Percentiles rank a stretch among this genome's conserved stretches.
Conservation (phyloP, 441 rosid species). For the Populus hybrid region DNA sequence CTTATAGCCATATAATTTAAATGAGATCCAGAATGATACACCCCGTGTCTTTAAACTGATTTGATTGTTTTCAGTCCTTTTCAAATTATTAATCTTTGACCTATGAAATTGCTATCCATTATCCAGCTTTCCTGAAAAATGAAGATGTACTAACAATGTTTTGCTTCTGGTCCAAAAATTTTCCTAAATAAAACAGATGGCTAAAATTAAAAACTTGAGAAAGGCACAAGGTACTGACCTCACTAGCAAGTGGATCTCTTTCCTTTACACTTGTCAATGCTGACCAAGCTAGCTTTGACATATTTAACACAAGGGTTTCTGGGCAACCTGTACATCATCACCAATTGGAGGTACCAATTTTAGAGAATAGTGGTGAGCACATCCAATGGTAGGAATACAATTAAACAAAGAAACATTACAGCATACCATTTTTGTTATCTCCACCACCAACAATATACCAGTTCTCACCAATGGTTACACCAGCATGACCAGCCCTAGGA, state of each 20-base stretch:
- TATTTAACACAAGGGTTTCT: conserved; percentile 78
- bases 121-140: neutral
- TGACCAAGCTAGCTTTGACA: conserved; percentile 91
- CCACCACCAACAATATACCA: conserved; percentile 97
- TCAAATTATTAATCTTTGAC: neutral
- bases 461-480: conserved; percentile 68
- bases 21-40: neutral
- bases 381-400: conserved; percentile 14
- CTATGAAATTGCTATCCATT: neutral
- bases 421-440: conserved; percentile 83
- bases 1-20: neutral
- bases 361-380: neutral
- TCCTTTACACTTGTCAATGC: conserved; percentile 62
- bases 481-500: conserved; percentile 95
- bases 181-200: neutral
- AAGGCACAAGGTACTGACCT: conserved; percentile 50
- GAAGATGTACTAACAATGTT: neutral
- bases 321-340: conserved; percentile 55
- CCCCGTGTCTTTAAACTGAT: neutral
- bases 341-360: conserved; percentile 1
- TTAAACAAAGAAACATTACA: conserved; percentile 13
- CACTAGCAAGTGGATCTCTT: conserved; percentile 96
- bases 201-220: neutral
- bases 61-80: neutral
- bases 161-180: neutral